A percentile compares a stretch with the other conserved stretches of the same genome.
phyloP scores from a whole-genome alignment of 768 basidiomycete genomes.

The Russula abietina region DNA sequence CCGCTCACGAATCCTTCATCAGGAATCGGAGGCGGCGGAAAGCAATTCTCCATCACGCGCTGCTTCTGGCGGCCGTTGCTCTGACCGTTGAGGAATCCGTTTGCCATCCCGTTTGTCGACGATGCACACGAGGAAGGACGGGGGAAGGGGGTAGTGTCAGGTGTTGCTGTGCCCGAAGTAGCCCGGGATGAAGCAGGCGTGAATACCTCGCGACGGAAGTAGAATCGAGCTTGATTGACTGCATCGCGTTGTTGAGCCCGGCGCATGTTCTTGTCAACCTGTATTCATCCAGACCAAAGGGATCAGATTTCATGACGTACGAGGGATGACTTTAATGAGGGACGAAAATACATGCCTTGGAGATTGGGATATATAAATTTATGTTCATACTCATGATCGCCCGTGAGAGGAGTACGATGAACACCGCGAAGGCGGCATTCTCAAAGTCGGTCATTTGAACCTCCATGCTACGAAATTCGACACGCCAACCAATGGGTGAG shows the following conservation, averaged over 20 bases:
- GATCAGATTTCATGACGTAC: neutral
- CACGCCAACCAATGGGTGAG: constrained; percentile 93
- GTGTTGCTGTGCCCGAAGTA: constrained; percentile 38
- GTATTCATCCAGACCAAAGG: neutral
- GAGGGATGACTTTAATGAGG: neutral
- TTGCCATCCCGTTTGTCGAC: constrained; percentile 23
- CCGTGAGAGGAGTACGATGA: constrained; percentile 88
- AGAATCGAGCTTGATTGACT: constrained; percentile 66
- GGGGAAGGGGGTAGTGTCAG: constrained; percentile 26
- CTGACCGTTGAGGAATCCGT: constrained; percentile 22
- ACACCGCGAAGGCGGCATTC: constrained; percentile 94
- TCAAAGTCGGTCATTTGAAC: constrained; percentile 99
- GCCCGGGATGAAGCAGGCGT: constrained; percentile 36
- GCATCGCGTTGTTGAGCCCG: constrained; percentile 85
- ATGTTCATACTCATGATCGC: constrained; percentile 88
- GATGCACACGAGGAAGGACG: constrained; percentile 31
- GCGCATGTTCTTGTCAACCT: constrained; percentile 98
- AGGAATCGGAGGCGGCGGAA: constrained; percentile 51
- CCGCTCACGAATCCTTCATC: constrained; percentile 38
- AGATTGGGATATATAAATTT: constrained; percentile 96
- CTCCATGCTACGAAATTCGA: constrained; percentile 98
- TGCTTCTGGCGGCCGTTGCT: constrained; percentile 38
- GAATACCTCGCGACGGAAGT: constrained; percentile 84
- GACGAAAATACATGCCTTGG: constrained; percentile 54
- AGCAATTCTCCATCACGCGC: constrained; percentile 67